phyloP scores from a whole-genome alignment of 2,329 filamentous ascomycete species.

The Dactylellina leptospora region DNA sequence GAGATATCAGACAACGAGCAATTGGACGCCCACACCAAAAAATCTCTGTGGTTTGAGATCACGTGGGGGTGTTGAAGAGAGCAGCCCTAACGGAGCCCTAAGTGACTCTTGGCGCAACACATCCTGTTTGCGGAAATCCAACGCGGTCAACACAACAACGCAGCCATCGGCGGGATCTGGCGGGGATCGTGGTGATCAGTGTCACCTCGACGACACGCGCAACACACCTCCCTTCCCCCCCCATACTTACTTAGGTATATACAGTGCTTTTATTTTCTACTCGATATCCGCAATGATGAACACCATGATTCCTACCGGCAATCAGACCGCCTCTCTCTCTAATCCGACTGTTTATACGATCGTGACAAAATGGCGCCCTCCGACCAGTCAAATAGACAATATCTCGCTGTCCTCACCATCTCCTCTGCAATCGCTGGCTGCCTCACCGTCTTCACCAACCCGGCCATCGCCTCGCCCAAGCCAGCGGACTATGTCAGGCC shows the following conservation, averaged over 20 bases:
- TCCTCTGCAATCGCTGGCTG: not conserved
- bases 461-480: no score
- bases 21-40: constrained; percentile 46
- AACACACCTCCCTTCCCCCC: no score
- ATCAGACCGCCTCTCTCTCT: no score
- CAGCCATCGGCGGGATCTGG: not conserved
- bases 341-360: no score
- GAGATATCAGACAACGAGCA: constrained; percentile 46
- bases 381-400: not conserved
- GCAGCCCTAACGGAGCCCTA: constrained; percentile 43
- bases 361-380: not conserved
- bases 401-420: not conserved
- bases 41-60: constrained; percentile 33
- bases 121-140: constrained; percentile 11
- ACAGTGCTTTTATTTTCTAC: no score
- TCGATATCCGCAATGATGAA: no score
- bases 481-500: not conserved
- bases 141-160: constrained; percentile 25
- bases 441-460: not conserved
- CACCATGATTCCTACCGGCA: no score
- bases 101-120: constrained; percentile 31
- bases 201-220: not conserved
- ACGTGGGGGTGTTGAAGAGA: no score
- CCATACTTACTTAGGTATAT: no score
- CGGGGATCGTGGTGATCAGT: not conserved